phyloP scores from a whole-genome alignment of 768 basidiomycete genomes.

The Dictyophora rubrovolvata region DNA sequence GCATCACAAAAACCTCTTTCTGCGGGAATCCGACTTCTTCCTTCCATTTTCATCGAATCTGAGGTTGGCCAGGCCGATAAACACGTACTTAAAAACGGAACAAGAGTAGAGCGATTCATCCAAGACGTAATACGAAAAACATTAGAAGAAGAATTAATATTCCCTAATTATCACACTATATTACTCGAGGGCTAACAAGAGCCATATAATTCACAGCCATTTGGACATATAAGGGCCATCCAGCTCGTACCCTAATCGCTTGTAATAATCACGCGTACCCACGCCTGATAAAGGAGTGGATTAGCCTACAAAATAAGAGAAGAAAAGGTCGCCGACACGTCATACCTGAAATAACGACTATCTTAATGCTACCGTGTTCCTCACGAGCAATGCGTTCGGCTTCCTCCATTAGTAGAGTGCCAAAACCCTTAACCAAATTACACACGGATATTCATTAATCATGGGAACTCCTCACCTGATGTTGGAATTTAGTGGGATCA shows the following conservation, averaged over 20 bases:
- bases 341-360: slow-evolving; percentile 94
- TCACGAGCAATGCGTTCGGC: slow-evolving; percentile 96
- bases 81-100: slow-evolving; percentile 92
- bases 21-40: slow-evolving; percentile 74
- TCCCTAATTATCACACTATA: slow-evolving; percentile 87
- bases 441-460: slow-evolving; percentile 4
- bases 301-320: neutral
- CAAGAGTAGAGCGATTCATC: slow-evolving; percentile 89
- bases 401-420: slow-evolving; percentile 96
- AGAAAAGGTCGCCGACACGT: slow-evolving; percentile 8
- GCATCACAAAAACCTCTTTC: slow-evolving; percentile 60
- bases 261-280: slow-evolving; percentile 95
- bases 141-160: slow-evolving; percentile 90
- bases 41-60: slow-evolving; percentile 85
- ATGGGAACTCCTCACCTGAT: slow-evolving; percentile 46
- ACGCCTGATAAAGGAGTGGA: slow-evolving; percentile 45
- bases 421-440: slow-evolving; percentile 62
- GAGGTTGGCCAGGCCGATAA: slow-evolving; percentile 95
- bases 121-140: slow-evolving; percentile 93
- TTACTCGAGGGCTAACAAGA: slow-evolving; percentile 1
- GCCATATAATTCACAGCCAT: slow-evolving; percentile 27
- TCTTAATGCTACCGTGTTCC: slow-evolving; percentile 90
- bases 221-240: slow-evolving; percentile 99
- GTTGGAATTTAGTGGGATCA: slow-evolving; percentile 97
- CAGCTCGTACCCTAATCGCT: slow-evolving; percentile 84